Evolutionary conservation across 768 basidiomycete species (phyloP), one percentile per base, ranked within the genome.

Genomic region (Pisolithus sp.): DNA sequence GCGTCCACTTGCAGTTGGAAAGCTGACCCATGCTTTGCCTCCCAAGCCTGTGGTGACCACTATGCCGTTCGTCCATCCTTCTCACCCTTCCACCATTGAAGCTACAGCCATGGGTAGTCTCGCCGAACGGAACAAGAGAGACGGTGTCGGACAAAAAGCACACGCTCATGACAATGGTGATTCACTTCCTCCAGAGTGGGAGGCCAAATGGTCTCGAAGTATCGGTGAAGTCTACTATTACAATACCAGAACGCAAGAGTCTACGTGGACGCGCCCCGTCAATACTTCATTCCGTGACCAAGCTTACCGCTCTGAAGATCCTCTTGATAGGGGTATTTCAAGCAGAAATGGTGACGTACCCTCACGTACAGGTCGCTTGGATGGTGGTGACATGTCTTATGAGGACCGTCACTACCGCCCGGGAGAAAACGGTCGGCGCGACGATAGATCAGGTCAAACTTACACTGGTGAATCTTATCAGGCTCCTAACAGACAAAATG

Each of bases 361-460:
- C 26, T 55, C 63, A 58, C 66, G 65, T 59, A 50, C 61, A 61
- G 62, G 65, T 59, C 64, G 62, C 13, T 39, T 59, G 24, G 70
- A 70, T 41, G 49, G 48, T 20, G 57, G 53, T 37, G 54, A 58
- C 57, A 72, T 84, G 50, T 75, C 80, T 17, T 81, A 76, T 50
- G 71, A 77, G 51, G 85, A 85, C 62, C 77, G 85, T 26, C 81
- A 85, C 63, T 86, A 86, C 63, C 78, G 82, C 45, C 82, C 83
- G 31, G 72, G 63, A 41, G 66, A 68, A 34, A 42, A 57, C 10
- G 44, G 34, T 53, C 60, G 66, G 2, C 56, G 66, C 20, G 68
- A 68, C 31, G 66, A 69, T 49, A 62, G 62, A 41, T 52, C 58
- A 5, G 30, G 51, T 3, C 48, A 68, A 1, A 36, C 60, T 52